Conservation (phyloP, 2,329 filamentous ascomycete species). For the Diplodia scrobiculata region DNA sequence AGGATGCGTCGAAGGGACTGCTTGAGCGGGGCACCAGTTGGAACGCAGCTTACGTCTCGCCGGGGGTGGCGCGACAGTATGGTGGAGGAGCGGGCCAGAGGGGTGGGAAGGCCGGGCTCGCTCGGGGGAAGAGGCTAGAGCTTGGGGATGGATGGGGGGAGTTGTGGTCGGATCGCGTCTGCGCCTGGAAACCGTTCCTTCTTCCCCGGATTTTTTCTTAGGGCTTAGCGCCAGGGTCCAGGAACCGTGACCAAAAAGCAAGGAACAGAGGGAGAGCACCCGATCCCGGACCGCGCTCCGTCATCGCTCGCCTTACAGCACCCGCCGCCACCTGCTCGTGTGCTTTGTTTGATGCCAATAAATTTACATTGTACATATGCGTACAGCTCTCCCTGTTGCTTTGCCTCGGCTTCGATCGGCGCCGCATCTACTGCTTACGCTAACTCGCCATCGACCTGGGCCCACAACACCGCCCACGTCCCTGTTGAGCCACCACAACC, state of each 20-base stretch:
- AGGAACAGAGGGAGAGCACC: neutral
- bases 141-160: neutral
- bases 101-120: neutral
- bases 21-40: neutral
- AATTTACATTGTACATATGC: slow-evolving; percentile 5
- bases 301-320: neutral
- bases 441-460: no score
- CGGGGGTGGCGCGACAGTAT: neutral
- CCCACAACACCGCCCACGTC: neutral
- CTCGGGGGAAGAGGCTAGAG: neutral
- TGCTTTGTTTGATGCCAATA: neutral
- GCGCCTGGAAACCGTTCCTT: slow-evolving; percentile 6
- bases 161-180: slow-evolving; percentile 4
- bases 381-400: neutral
- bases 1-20: neutral
- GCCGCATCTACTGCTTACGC: no score
- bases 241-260: neutral
- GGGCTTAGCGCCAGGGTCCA: slow-evolving; percentile 24
- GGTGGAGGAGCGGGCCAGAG: neutral
- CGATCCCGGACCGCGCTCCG: neutral
- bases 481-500: neutral
- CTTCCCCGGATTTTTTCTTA: slow-evolving; percentile 21
- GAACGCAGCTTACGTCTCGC: slow-evolving; percentile 1
- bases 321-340: neutral
- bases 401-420: no score